Evolutionary conservation across 108 stramenopile genomes (phyloP).

Genomic region (Bacterosira constricta): DNA sequence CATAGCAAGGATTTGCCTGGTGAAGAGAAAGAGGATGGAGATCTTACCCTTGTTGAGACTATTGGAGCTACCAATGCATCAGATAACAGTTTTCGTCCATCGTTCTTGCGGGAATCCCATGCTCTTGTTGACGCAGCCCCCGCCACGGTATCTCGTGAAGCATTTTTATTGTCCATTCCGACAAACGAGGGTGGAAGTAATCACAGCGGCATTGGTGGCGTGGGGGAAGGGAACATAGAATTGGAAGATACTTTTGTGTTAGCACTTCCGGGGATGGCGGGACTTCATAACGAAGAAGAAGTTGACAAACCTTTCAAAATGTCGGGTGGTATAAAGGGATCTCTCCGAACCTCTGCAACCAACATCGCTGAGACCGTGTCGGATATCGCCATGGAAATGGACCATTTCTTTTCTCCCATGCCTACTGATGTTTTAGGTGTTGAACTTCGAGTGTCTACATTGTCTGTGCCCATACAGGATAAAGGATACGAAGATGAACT

Average conservation of each 20-base stretch:
- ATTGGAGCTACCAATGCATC: neutral
- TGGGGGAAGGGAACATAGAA: neutral
- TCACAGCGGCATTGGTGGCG: neutral
- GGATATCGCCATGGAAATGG: slow-evolving; percentile 1
- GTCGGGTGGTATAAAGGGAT: too few species aligned
- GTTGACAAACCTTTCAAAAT: too few species aligned
- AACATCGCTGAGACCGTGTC: neutral
- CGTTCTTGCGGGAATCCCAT: neutral
- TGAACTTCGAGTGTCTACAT: slow-evolving; percentile 42
- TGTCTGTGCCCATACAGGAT: neutral
- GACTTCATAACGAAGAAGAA: neutral
- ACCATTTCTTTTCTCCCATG: slow-evolving; percentile 27
- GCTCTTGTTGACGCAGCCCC: neutral
- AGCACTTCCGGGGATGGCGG: slow-evolving; percentile 45
- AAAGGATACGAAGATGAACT: slow-evolving; percentile 10
- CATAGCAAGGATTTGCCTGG: neutral
- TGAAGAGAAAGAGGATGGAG: neutral
- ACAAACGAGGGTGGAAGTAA: neutral
- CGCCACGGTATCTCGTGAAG: slow-evolving; percentile 19
- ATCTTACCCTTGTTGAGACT: neutral
- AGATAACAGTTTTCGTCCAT: too few species aligned
- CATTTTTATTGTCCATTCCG: slow-evolving; percentile 35
- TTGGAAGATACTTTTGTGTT: slow-evolving; percentile 27
- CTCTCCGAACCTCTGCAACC: slow-evolving; percentile 11
- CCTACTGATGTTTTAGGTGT: slow-evolving; percentile 44